These are phyloP conservation scores for Leishmania aethiopica DNA, from an alignment of 208 protist species.

Conservation along the genomic window DNA sequence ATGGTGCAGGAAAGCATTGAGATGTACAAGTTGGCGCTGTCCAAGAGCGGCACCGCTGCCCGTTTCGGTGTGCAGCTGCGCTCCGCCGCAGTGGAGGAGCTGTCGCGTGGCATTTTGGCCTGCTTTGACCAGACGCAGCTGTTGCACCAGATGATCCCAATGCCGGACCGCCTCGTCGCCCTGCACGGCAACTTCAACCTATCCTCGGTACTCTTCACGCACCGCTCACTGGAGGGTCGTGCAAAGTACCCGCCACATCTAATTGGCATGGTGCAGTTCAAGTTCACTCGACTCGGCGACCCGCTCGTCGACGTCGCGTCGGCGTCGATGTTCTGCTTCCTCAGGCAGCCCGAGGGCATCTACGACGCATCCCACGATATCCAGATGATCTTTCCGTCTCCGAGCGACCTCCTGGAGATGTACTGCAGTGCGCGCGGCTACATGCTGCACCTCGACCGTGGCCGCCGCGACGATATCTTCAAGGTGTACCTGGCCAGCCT, in stretches of 20 bases:
- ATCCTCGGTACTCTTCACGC: slow-evolving; percentile 56
- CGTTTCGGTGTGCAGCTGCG: slow-evolving; percentile 34
- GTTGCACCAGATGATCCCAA: slow-evolving; percentile 48
- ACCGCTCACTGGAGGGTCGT: slow-evolving; percentile 75
- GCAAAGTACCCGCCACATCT: slow-evolving; percentile 72
- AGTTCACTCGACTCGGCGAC: slow-evolving; percentile 54
- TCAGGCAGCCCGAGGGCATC: slow-evolving; percentile 56
- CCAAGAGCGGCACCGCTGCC: slow-evolving; percentile 28
- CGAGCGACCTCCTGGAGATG: slow-evolving; percentile 60
- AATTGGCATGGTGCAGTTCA: slow-evolving; percentile 57
- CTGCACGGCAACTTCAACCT: slow-evolving; percentile 74
- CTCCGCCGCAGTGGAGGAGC: slow-evolving; percentile 43
- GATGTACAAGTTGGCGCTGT: slow-evolving; percentile 41
- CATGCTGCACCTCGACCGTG: slow-evolving; percentile 58
- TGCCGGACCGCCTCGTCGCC: slow-evolving; percentile 52
- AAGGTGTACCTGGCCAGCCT: slow-evolving; percentile 68
- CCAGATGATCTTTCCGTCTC: slow-evolving; percentile 57
- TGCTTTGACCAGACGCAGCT: slow-evolving; percentile 69
- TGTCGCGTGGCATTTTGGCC: slow-evolving; percentile 32
- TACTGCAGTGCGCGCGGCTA: slow-evolving; percentile 74
- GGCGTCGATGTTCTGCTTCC: slow-evolving; percentile 50
- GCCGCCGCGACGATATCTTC: slow-evolving; percentile 68
- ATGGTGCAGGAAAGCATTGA: slow-evolving; percentile 44
- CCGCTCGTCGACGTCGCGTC: slow-evolving; percentile 73
- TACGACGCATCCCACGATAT: slow-evolving; percentile 45